Base-by-base conservation (phyloP, 768 basidiomycete genomes). In the Tricholoma hemisulphureum region DNA sequence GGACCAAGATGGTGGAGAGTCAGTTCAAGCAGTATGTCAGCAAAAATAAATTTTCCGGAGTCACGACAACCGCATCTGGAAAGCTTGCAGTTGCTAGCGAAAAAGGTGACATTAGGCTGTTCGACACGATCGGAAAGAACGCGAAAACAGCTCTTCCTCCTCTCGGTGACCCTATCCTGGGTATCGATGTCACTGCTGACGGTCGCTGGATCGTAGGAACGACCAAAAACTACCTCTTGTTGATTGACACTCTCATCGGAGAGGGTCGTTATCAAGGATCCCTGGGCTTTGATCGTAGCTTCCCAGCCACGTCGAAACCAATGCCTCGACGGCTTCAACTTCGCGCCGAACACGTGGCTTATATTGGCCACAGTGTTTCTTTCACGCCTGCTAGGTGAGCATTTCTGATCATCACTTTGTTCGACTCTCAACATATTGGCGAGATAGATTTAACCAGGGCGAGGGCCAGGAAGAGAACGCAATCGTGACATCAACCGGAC, bases 131-230 rank as follows among this genome's bases (percentile, higher is more conserved):
- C 62, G 97, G 97, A 43, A 99, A 98, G 83, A 98, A 93, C 67
- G 97, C 97, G 26, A 99, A 99, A 84, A 99, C 97, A 10, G 94
- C 95, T 11, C 77, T 99, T 32, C 95, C 95, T 31, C 91, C 95
- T 43, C 80, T 98, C 18, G 97, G 97, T 13, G 95, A 97, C 73
- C 92, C 96, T 45, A 98, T 99, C 65, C 72, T 92, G 51, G 97
- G 97, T 32, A 83, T 99, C 52, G 97, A 99, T 74, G 92, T 92
- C 10, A 94, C 95, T 7, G 91, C 93, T 23, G 86, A 93, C 69
- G 97, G 97, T 51, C 87, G 94, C 51, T 99, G 89, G 82, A 83
- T 99, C 53, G 90, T 99, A 28, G 96, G 95, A 11, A 99, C 97
- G 41, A 97, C 93, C 51, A 90, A 89, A 77, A 95, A 87, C 13